These are phyloP conservation scores for Crotalaria pallida DNA, from an alignment of 306 rosid species.

Conservation along the genomic window DNA sequence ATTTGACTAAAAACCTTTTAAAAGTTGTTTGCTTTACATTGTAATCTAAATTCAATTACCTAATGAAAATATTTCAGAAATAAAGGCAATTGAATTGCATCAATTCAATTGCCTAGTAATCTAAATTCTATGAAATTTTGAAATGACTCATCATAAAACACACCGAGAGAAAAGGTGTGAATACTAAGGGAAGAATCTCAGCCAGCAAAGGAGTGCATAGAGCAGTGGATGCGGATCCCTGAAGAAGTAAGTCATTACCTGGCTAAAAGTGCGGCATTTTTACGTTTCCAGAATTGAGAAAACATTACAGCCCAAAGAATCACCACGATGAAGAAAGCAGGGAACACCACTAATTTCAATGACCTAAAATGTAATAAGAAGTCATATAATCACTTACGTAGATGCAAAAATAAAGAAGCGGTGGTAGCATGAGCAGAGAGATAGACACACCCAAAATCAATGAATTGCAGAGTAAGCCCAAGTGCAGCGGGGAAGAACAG, in stretches of 20 bases:
- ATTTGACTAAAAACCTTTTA: too few species aligned
- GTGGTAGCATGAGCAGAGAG: slow-evolving; percentile 2
- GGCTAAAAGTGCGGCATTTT: slow-evolving; percentile 82
- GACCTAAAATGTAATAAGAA: slow-evolving; percentile 51
- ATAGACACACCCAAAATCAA: slow-evolving; percentile 69
- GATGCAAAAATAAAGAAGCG: slow-evolving; percentile 10
- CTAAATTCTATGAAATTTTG: too few species aligned
- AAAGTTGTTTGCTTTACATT: too few species aligned
- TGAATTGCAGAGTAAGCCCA: slow-evolving; percentile 68
- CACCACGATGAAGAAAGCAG: slow-evolving; percentile 68
- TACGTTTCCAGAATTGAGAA: slow-evolving; percentile 96
- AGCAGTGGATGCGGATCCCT: background rate
- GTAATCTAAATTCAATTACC: too few species aligned
- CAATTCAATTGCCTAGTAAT: too few species aligned
- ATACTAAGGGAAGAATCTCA: background rate
- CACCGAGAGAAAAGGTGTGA: background rate
- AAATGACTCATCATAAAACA: too few species aligned
- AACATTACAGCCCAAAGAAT: slow-evolving; percentile 86
- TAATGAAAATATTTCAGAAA: too few species aligned
- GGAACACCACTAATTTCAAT: slow-evolving; percentile 60
- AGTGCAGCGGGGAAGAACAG: slow-evolving; percentile 75
- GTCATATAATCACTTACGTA: slow-evolving; percentile 11
- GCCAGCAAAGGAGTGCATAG: background rate
- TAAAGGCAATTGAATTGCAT: too few species aligned
- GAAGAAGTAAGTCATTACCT: slow-evolving; percentile 44